Evolutionary conservation across 352 stramenopile species (phyloP).

Genomic region (Phytophthora pini): DNA sequence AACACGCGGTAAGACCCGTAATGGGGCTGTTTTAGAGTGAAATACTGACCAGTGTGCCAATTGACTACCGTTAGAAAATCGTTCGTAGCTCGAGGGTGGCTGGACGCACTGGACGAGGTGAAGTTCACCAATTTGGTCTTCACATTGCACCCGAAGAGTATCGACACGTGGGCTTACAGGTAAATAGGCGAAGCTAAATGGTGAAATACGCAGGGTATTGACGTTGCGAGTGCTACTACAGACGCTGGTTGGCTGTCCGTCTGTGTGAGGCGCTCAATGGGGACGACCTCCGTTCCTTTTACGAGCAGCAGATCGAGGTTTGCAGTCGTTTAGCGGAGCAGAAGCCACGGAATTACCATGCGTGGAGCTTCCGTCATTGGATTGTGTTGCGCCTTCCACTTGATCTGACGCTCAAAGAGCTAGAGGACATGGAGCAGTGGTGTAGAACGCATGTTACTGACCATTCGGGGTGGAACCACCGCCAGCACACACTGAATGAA

Average conservation of each 20-base stretch:
- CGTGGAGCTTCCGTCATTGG: conserved; percentile 87
- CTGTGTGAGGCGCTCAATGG: conserved; percentile 26
- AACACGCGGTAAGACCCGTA: conserved; percentile 63
- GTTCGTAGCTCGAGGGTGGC: conserved; percentile 49
- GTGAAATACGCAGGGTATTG: not conserved
- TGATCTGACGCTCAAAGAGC: conserved; percentile 43
- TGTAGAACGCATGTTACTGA: conserved; percentile 75
- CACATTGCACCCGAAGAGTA: conserved; percentile 83
- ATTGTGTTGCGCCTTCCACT: conserved; percentile 52
- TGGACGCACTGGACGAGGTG: conserved; percentile 55
- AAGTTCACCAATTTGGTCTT: conserved; percentile 79
- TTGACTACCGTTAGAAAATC: conserved; percentile 49
- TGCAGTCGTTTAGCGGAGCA: conserved; percentile 64
- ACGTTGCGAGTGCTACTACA: conserved; percentile 22
- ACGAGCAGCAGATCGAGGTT: conserved; percentile 52
- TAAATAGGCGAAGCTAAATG: conserved; percentile 18
- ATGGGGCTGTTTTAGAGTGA: not conserved
- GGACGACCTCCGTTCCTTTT: conserved; percentile 48
- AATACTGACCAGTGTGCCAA: conserved; percentile 2
- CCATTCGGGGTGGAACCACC: conserved; percentile 85
- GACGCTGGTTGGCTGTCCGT: conserved; percentile 61
- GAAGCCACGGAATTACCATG: conserved; percentile 83
- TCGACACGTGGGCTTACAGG: conserved; percentile 88
- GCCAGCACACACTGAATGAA: conserved; percentile 60
- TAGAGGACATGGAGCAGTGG: conserved; percentile 60